phyloP scores from a whole-genome alignment of 352 stramenopile species.

The Phytophthora brassicae region DNA sequence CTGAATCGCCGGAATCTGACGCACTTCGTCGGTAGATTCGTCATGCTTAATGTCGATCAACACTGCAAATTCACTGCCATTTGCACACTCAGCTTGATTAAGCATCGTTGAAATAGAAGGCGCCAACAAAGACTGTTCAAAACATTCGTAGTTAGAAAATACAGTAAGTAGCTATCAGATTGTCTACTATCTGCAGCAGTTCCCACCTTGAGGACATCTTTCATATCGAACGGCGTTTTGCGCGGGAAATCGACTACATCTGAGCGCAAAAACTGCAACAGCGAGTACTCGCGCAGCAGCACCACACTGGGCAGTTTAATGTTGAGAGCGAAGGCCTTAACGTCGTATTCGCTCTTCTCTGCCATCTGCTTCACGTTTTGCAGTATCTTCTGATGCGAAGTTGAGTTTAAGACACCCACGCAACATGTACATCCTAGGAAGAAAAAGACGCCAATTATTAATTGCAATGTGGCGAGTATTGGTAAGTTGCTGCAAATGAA shows the following conservation, averaged over 20 bases:
- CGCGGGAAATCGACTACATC: constrained; percentile 36
- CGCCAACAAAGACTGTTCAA: constrained; percentile 43
- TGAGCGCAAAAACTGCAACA: constrained; percentile 59
- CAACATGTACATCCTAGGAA: constrained; percentile 68
- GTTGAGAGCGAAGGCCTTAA: constrained; percentile 71
- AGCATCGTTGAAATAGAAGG: constrained; percentile 50
- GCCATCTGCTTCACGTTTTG: constrained; percentile 40
- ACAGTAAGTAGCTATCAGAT: constrained; percentile 4
- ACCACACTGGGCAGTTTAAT: constrained; percentile 82
- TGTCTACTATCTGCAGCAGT: neutral
- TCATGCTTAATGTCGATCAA: constrained; percentile 70
- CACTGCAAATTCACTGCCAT: constrained; percentile 65
- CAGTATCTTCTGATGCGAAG: constrained; percentile 50
- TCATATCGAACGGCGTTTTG: constrained; percentile 59
- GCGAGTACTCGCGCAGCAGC: constrained; percentile 73
- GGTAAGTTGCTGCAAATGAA: constrained; percentile 4
- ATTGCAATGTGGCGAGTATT: neutral
- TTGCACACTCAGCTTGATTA: constrained; percentile 49
- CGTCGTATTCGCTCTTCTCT: constrained; percentile 56
- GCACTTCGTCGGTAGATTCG: constrained; percentile 70
- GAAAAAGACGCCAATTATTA: neutral
- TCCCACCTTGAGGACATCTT: constrained; percentile 77
- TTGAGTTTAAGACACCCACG: constrained; percentile 54
- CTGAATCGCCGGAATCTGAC: constrained; percentile 77
- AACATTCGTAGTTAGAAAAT: constrained; percentile 1